Evolutionary conservation across 169 alveolate species (phyloP).

Genomic region (Cryptosporidium sp.): DNA sequence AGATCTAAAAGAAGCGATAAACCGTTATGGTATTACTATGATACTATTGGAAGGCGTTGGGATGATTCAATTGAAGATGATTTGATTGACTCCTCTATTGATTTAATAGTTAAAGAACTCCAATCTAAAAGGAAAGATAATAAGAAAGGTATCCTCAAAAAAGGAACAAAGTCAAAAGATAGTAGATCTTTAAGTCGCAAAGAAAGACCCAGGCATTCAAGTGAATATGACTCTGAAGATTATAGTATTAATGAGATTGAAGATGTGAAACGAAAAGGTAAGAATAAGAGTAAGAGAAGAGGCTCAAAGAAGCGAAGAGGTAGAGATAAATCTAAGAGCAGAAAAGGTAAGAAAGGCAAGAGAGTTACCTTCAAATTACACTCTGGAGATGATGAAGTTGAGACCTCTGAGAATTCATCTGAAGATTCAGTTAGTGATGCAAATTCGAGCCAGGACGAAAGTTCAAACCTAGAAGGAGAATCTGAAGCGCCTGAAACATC

Average conservation of each 20-base stretch:
- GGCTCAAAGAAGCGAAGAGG: neutral
- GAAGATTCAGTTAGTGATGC: neutral
- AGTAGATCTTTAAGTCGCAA: neutral
- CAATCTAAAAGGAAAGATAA: conserved; percentile 11
- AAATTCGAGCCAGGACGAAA: neutral
- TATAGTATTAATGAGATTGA: conserved; percentile 10
- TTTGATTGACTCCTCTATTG: conserved; percentile 22
- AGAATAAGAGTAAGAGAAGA: neutral
- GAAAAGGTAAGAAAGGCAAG: conserved; percentile 7
- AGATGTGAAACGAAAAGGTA: neutral
- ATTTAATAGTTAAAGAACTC: conserved; percentile 10
- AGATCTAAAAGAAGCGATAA: neutral
- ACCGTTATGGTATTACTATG: conserved; percentile 72
- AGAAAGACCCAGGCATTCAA: neutral
- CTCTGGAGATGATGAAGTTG: conserved; percentile 5
- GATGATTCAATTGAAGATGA: conserved; percentile 51
- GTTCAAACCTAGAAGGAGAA: neutral
- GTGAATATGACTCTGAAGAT: neutral
- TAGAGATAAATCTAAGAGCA: neutral
- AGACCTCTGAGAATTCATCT: neutral
- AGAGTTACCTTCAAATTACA: conserved; percentile 1
- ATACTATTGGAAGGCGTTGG: conserved; percentile 64
- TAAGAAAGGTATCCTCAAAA: neutral
- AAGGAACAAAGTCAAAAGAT: neutral
- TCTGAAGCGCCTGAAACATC: neutral